A percentile compares a stretch with the other conserved stretches of the same genome.
Conservation (phyloP, 768 basidiomycete genomes). For the Kwoniella dejecticola region DNA sequence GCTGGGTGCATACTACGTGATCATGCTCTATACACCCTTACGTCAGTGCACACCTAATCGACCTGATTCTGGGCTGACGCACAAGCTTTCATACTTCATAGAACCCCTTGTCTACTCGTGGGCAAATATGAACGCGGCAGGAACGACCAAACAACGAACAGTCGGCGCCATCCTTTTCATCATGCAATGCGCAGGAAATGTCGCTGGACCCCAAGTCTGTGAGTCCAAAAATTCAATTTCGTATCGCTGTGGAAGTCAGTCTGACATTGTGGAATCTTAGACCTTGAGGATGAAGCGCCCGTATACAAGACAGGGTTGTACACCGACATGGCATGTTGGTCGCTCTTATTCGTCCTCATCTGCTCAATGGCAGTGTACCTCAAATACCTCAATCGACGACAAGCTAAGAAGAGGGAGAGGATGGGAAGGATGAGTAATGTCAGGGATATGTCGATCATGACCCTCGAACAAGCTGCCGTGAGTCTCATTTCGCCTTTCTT, state of each 20-base stretch:
- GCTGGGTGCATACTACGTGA: slow-evolving; percentile 26
- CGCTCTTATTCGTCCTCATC: slow-evolving; percentile 55
- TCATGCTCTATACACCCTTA: slow-evolving; percentile 31
- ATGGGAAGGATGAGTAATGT: slow-evolving; percentile 56
- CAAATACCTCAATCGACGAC: slow-evolving; percentile 56
- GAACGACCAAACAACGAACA: slow-evolving; percentile 36
- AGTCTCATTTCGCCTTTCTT: too few species aligned
- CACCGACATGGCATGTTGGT: slow-evolving; percentile 58
- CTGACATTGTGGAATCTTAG: not conserved
- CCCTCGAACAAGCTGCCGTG: slow-evolving; percentile 22
- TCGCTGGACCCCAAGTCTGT: slow-evolving; percentile 34
- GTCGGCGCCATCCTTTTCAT: slow-evolving; percentile 26
- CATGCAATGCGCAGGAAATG: slow-evolving; percentile 42
- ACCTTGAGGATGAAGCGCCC: slow-evolving; percentile 27
- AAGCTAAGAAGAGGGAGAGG: slow-evolving; percentile 54
- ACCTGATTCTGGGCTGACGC: not conserved
- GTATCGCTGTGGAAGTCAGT: not conserved
- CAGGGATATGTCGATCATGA: slow-evolving; percentile 57
- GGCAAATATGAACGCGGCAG: slow-evolving; percentile 44
- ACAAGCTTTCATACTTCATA: not conserved
- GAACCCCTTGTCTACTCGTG: slow-evolving; percentile 39
- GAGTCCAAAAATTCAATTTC: not conserved
- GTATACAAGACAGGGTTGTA: slow-evolving; percentile 58
- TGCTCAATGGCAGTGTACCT: slow-evolving; percentile 57
- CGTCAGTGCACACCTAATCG: slow-evolving; percentile 16